phyloP scores from a whole-genome alignment of 805 yeast species.

The Lachancea nothofagi region DNA sequence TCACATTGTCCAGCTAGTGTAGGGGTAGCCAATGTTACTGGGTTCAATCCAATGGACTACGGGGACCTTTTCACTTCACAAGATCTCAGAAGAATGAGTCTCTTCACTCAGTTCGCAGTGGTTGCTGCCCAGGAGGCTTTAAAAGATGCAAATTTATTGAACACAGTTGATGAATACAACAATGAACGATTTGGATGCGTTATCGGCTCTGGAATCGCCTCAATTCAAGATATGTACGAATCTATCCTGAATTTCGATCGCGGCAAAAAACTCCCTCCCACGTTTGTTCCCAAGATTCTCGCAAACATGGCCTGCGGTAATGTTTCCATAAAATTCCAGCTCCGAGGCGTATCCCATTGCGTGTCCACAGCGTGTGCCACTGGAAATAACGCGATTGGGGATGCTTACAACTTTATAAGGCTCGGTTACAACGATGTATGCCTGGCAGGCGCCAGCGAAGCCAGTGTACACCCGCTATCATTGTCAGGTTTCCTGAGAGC shows the following conservation, averaged over 20 bases:
- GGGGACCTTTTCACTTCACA: conserved; percentile 37
- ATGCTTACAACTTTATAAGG: conserved; percentile 74
- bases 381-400: conserved; percentile 90
- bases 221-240: conserved; percentile 65
- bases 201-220: conserved; percentile 93
- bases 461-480: conserved; percentile 78
- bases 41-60: conserved; percentile 41
- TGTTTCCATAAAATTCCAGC: conserved; percentile 68
- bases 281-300: conserved; percentile 76
- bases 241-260: conserved; percentile 46
- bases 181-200: conserved; percentile 52
- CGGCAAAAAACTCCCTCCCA: conserved; percentile 66
- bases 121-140: conserved; percentile 77
- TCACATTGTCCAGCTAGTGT: conserved; percentile 46
- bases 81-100: conserved; percentile 52
- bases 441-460: conserved; percentile 93
- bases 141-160: conserved; percentile 53
- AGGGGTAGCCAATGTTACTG: conserved; percentile 67
- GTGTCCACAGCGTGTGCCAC: conserved; percentile 97
- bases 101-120: conserved; percentile 72
- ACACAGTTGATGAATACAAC: conserved; percentile 16
- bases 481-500: conserved; percentile 90
- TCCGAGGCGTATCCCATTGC: conserved; percentile 82
- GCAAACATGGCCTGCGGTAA: conserved; percentile 95
- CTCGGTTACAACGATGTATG: conserved; percentile 80